Evolutionary conservation across 192 early-diverging fungal species (phyloP), one percentile per base, ranked within the genome.

Genomic region (Coemansia sp.): DNA sequence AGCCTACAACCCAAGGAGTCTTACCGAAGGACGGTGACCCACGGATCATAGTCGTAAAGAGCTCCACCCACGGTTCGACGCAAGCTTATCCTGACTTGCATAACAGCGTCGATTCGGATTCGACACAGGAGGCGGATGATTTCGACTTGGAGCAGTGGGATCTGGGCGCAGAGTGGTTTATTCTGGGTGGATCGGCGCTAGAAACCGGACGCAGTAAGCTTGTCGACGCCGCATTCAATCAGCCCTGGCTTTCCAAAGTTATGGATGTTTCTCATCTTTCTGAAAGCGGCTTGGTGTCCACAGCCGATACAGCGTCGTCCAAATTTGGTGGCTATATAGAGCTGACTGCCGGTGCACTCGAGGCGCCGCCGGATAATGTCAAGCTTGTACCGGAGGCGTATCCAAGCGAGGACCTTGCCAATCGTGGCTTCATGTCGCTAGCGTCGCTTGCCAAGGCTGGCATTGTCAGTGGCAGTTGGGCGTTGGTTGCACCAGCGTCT

Each of bases 111-210:
- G 21, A 47, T n/a, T 29, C 4, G 25, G 60, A 19, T 43, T 19
- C 6, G 16, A 2, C 29, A 1, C 29, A 31, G 19, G 29, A 23
- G 18, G 33, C 32, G 2, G 54, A 46, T 12, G 62, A 61, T 22
- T 46, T 30, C 7, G 56, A 22, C 30, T 19, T 19, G 12, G 65
- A 62, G 5, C 51, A 62, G 40, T 72, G 70, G 76, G 66, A 72
- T 10, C 19, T 79, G 28, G 70, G 70, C 45, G 76, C 63, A 4
- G 76, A 79, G 27, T 79, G 76, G 76, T 72, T 79, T 57, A 79
- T 79, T 43, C 38, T 79, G 16, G 76, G 66, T n/a, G 54, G 51
- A n/a, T 47, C 57, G 2, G 64, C 62, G 7, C 62, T 65, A 0
- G 69, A 58, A 18, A 58, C 27, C 7, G 48, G 38, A 27, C 58